phyloP scores from a whole-genome alignment of 305 asterid genomes.

The Fraxinus floribunda region DNA sequence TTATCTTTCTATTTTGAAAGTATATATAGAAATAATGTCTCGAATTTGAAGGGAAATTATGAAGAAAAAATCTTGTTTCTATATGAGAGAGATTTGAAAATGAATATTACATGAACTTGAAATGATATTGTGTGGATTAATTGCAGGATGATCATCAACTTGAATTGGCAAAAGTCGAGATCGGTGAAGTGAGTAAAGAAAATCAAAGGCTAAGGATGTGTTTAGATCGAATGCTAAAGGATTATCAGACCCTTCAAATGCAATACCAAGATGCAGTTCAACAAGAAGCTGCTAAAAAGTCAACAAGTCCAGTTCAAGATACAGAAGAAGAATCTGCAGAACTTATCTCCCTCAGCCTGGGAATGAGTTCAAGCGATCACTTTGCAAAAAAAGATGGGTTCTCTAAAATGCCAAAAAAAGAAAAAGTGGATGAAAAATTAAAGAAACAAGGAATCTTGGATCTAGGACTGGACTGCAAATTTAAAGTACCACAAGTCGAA shows the following conservation, averaged over 20 bases:
- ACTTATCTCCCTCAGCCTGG: slow-evolving; percentile 56
- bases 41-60: not conserved
- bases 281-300: slow-evolving; percentile 31
- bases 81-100: not conserved
- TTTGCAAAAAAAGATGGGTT: slow-evolving; percentile 29
- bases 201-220: slow-evolving; percentile 61
- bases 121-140: not conserved
- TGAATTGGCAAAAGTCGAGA: slow-evolving; percentile 66
- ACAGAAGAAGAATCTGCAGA: slow-evolving; percentile 31
- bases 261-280: slow-evolving; percentile 54
- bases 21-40: not conserved
- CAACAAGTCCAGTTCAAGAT: slow-evolving; percentile 21
- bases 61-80: not conserved
- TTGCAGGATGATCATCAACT: slow-evolving; percentile 50
- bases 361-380: slow-evolving; percentile 42
- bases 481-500: slow-evolving; percentile 27
- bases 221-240: slow-evolving; percentile 60
- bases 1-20: not conserved
- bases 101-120: not conserved
- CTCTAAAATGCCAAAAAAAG: slow-evolving; percentile 23
- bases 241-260: slow-evolving; percentile 66
- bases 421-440: slow-evolving; percentile 18
- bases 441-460: slow-evolving; percentile 44
- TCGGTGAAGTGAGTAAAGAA: slow-evolving; percentile 73
- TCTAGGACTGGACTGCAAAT: slow-evolving; percentile 60